Base-by-base conservation (phyloP, 2,329 filamentous ascomycete genomes). In the Knufia fluminis region DNA sequence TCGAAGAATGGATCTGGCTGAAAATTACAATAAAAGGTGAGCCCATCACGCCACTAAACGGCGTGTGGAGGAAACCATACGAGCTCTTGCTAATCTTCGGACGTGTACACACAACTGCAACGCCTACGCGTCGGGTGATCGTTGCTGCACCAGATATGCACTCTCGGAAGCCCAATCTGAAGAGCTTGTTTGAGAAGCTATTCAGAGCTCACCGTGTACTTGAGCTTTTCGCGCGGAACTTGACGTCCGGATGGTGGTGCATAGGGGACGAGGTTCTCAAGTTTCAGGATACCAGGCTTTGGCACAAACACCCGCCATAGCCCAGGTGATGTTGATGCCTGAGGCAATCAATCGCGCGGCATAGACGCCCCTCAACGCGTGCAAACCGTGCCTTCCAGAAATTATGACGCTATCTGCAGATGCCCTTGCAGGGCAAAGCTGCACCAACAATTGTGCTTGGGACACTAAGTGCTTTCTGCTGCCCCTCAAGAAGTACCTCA, bases 1-100 rank as follows among this genome's bases (percentile, higher is more conserved):
- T 66, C 3, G 79, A 83, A 55, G 78, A 83, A 63, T 83, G 79
- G 80, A 59, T 80, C 3, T 83, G 79, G 79, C 60, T 81, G 47
- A 83, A 83, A 61, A 74, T 69, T 1, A 82, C 79, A 0, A 59
- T 58, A 0, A 54, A 65, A 2, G 80, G 80, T 2, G 69, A 75
- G 50, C 71, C 77, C 0, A 70, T 80, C 39, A 70, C 68, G 6
- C 62, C 68, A 3, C 46, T 82, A 10, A 69, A 77, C 32, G 73
- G 72, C 1, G 41, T 73, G 1, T 79, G 76, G 77, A 68, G 78
- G 50, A 78, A 78, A 56, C 80, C 80, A 1, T 83, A 81, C 54
- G 80, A 83, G 62, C 65, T 79, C 1, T 57, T 77, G 2, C 65
- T 83, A 3, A 58, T 83, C 3, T 54, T 80, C 66, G 52, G 68